phyloP scores from a whole-genome alignment of 495 filamentous ascomycete species.

The Aspergillus campestris region DNA sequence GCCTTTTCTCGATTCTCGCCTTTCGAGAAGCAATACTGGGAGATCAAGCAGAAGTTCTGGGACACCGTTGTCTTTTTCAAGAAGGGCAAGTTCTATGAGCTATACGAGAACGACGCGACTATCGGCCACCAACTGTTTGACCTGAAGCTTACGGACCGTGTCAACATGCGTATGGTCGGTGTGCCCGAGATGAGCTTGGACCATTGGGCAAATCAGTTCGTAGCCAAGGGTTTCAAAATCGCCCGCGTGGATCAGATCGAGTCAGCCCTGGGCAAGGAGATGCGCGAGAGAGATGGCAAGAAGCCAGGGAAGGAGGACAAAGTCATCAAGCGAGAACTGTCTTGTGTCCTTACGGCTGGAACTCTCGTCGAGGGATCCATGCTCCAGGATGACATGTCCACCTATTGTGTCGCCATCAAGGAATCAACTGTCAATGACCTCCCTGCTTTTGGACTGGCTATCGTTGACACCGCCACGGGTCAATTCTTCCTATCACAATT shows the following conservation, averaged over 20 bases:
- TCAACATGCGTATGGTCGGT: constrained; percentile 99
- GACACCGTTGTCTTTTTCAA: constrained; percentile 99
- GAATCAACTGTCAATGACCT: constrained; percentile 67
- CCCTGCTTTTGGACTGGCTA: constrained; percentile 83
- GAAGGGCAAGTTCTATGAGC: constrained; percentile 98
- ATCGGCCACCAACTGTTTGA: constrained; percentile 97
- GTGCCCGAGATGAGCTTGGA: constrained; percentile 85
- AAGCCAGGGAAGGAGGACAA: constrained; percentile 65
- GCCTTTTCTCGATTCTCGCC: constrained; percentile 76
- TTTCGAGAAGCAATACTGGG: constrained; percentile 99
- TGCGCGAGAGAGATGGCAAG: constrained; percentile 76
- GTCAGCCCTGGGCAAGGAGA: constrained; percentile 91
- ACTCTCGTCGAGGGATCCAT: constrained; percentile 93
- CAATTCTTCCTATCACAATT: constrained; percentile 92
- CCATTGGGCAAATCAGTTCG: constrained; percentile 90
- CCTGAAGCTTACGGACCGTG: constrained; percentile 92
- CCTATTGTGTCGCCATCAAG: constrained; percentile 94
- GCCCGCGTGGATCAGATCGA: constrained; percentile 95
- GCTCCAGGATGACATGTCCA: constrained; percentile 97
- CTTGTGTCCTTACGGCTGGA: constrained; percentile 82
- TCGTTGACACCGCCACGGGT: constrained; percentile 93
- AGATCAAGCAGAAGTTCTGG: constrained; percentile 97
- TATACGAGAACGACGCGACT: constrained; percentile 97
- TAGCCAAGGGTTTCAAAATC: constrained; percentile 92
- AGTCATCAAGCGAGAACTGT: constrained; percentile 84